Evolutionary conservation across 2,329 filamentous ascomycete species (phyloP).

Genomic region (Calycina herbarum): DNA sequence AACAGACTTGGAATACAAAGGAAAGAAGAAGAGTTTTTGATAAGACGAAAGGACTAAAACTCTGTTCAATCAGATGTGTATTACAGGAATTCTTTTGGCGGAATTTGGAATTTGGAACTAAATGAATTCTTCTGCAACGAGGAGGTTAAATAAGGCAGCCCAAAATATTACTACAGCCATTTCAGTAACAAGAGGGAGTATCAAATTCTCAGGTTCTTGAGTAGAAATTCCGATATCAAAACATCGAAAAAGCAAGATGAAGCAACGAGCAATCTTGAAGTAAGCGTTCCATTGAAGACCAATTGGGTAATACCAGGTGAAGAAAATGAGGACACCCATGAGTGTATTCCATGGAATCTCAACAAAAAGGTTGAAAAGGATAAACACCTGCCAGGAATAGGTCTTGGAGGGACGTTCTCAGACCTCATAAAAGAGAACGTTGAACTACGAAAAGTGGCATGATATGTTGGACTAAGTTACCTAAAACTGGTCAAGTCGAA

Average conservation of each 20-base stretch:
- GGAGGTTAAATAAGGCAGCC: too few species aligned
- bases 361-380: slow-evolving; percentile 73
- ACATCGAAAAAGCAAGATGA: too few species aligned
- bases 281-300: slow-evolving; percentile 70
- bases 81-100: too few species aligned
- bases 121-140: too few species aligned
- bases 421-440: slow-evolving; percentile 57
- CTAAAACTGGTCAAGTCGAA: slow-evolving; percentile 53
- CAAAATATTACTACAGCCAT: too few species aligned
- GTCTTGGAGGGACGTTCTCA: slow-evolving; percentile 78
- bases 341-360: slow-evolving; percentile 81
- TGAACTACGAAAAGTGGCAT: slow-evolving; percentile 66
- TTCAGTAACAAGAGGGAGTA: too few species aligned
- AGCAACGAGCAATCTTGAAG: too few species aligned
- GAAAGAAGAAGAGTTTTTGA: neutral
- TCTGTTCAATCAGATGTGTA: neutral
- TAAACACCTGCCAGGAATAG: slow-evolving; percentile 68
- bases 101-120: too few species aligned
- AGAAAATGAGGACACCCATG: slow-evolving; percentile 73
- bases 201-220: too few species aligned
- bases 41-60: neutral
- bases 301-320: slow-evolving; percentile 85
- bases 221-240: too few species aligned
- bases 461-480: slow-evolving; percentile 74
- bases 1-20: neutral